A percentile compares a stretch with the other conserved stretches of the same genome.
Conservation (phyloP, 1,284 basidiomycete genomes). For the Ganoderma lingzhi region DNA sequence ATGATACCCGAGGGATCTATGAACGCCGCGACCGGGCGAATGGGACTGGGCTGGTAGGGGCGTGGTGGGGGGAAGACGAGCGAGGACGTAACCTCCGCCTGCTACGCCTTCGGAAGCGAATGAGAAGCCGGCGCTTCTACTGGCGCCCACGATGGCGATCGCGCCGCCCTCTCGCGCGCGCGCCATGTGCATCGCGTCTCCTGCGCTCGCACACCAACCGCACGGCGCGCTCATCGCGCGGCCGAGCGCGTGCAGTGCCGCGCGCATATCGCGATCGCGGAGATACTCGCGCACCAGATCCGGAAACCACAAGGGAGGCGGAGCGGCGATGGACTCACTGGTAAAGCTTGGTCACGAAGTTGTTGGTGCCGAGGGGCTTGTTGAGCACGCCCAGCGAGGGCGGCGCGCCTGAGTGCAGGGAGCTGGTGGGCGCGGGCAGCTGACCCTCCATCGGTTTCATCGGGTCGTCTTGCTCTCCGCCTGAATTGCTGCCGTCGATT, state of each 20-base stretch:
- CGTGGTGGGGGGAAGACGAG: constrained; percentile 3
- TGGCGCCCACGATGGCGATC: constrained; percentile 3
- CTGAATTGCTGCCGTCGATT: constrained; percentile 61
- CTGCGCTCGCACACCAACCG: constrained; percentile 9
- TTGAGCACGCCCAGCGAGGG: constrained; percentile 60
- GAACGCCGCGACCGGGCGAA: neutral
- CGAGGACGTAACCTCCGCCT: constrained; percentile 8
- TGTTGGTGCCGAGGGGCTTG: constrained; percentile 77
- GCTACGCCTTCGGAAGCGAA: constrained; percentile 6
- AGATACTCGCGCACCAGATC: constrained; percentile 17
- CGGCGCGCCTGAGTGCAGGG: constrained; percentile 30
- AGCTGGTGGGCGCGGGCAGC: constrained; percentile 25
- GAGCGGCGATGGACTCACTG: constrained; percentile 59
- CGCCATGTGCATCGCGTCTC: neutral
- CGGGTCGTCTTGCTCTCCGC: constrained; percentile 52
- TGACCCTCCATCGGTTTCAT: constrained; percentile 42
- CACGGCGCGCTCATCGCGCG: constrained; percentile 8
- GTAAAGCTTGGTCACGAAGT: constrained; percentile 85
- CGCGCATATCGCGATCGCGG: constrained; percentile 11
- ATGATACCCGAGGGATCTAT: constrained; percentile 3
- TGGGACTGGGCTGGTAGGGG: neutral
- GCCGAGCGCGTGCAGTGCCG: constrained; percentile 5
- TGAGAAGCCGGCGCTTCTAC: constrained; percentile 3
- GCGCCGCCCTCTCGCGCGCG: constrained; percentile 15
- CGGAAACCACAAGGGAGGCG: neutral